phyloP scores from a whole-genome alignment of 1,284 basidiomycete species.

The Anthracocystis walkeri region DNA sequence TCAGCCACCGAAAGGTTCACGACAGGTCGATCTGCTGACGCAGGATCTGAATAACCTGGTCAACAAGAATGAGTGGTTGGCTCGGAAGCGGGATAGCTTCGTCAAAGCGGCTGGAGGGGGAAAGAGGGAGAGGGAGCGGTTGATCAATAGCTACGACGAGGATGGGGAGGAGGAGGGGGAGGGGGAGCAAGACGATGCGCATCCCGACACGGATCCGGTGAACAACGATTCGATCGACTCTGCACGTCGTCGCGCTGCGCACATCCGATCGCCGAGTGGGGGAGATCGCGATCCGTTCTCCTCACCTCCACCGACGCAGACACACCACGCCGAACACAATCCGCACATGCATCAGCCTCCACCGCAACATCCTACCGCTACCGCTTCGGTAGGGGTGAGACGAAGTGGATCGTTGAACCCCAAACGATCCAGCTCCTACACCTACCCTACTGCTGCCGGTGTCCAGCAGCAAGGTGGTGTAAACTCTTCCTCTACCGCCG shows the following conservation, averaged over 20 bases:
- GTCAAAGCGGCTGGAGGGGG: slow-evolving; percentile 16
- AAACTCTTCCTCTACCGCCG: too few relatives aligned
- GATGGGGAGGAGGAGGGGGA: slow-evolving; percentile 16
- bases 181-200: slow-evolving; percentile 32
- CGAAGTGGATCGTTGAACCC: slow-evolving; percentile 35
- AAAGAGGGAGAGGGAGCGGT: slow-evolving; percentile 18
- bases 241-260: not conserved
- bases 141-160: slow-evolving; percentile 13
- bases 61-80: slow-evolving; percentile 57
- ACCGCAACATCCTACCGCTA: slow-evolving; percentile 32
- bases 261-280: not conserved
- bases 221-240: slow-evolving; percentile 10
- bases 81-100: slow-evolving; percentile 38
- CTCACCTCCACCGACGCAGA: slow-evolving; percentile 11
- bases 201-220: slow-evolving; percentile 39
- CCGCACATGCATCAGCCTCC: slow-evolving; percentile 37
- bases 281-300: slow-evolving; percentile 29
- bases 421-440: slow-evolving; percentile 29
- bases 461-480: not conserved
- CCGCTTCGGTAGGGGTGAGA: not conserved
- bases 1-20: slow-evolving; percentile 46
- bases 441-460: slow-evolving; percentile 31
- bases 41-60: slow-evolving; percentile 52
- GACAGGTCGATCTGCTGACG: slow-evolving; percentile 51
- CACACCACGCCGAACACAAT: slow-evolving; percentile 21